Percentiles rank a stretch among this genome's conserved stretches.
phyloP scores from a whole-genome alignment of 208 protist species.

The Trichomonas vaginalis region DNA sequence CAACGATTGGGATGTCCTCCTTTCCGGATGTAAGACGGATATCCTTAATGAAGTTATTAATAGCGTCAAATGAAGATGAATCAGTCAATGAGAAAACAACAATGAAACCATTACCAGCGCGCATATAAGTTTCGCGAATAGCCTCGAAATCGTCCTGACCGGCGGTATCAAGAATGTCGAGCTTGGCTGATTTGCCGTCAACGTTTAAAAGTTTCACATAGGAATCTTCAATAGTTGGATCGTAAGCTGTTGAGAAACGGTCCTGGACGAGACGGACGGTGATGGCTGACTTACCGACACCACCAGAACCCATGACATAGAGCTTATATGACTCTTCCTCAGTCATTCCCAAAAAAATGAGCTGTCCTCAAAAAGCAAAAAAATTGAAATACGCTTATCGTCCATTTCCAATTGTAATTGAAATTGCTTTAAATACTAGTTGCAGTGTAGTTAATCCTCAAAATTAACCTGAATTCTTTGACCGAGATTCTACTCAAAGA shows the following conservation, averaged over 20 bases:
- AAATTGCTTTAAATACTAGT: too few species aligned
- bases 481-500: too few species aligned
- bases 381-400: too few species aligned
- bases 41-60: background rate
- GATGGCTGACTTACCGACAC: slow-evolving; percentile 56
- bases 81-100: background rate
- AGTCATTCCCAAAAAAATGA: too few species aligned
- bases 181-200: background rate
- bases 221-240: slow-evolving; percentile 46
- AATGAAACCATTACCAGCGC: background rate
- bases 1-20: slow-evolving; percentile 2
- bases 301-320: slow-evolving; percentile 48
- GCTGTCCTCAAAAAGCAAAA: too few species aligned
- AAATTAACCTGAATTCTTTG: too few species aligned
- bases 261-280: slow-evolving; percentile 50
- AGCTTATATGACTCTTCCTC: slow-evolving; percentile 5
- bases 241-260: slow-evolving; percentile 53
- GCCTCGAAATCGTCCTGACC: slow-evolving; percentile 19
- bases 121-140: background rate
- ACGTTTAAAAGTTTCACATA: background rate
- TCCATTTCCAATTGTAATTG: too few species aligned
- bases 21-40: background rate
- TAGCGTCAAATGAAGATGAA: background rate
- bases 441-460: too few species aligned
- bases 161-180: slow-evolving; percentile 20